These are phyloP conservation scores for Dactylellina haptotyla DNA, from an alignment of 2,329 filamentous ascomycete genomes.

Conservation along the genomic window DNA sequence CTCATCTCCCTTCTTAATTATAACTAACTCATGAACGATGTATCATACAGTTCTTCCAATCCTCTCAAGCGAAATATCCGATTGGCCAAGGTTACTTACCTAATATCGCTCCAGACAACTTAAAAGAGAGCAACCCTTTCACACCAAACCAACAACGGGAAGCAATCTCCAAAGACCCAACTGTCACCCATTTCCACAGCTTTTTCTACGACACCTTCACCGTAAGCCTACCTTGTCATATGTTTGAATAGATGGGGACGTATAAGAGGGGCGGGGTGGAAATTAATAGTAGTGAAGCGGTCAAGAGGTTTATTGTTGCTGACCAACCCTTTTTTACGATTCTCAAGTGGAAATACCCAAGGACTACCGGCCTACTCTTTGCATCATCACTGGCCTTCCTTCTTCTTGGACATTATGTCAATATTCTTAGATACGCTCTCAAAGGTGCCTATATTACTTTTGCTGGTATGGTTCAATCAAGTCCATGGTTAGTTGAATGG, in stretches of 20 bases:
- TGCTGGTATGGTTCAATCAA: constrained; percentile 52
- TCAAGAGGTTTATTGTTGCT: too few species aligned
- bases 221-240: constrained; percentile 68
- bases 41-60: too few species aligned
- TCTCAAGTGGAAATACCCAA: constrained; percentile 62
- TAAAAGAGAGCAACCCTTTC: constrained; percentile 37
- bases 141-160: constrained; percentile 3
- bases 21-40: too few species aligned
- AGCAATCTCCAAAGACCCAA: constrained; percentile 22
- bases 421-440: constrained; percentile 72
- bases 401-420: constrained; percentile 74
- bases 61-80: too few species aligned
- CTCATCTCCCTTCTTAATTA: too few species aligned
- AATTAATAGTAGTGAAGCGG: too few species aligned
- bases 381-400: constrained; percentile 66
- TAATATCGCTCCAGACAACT: constrained; percentile 14
- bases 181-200: constrained; percentile 71
- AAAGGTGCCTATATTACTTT: constrained; percentile 69
- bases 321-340: neutral
- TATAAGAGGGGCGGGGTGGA: too few species aligned
- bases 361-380: constrained; percentile 74
- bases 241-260: too few species aligned
- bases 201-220: constrained; percentile 76
- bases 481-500: neutral
- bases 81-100: neutral